phyloP scores from a whole-genome alignment of 805 yeast genomes.

The Yarrowia keelungensis region DNA sequence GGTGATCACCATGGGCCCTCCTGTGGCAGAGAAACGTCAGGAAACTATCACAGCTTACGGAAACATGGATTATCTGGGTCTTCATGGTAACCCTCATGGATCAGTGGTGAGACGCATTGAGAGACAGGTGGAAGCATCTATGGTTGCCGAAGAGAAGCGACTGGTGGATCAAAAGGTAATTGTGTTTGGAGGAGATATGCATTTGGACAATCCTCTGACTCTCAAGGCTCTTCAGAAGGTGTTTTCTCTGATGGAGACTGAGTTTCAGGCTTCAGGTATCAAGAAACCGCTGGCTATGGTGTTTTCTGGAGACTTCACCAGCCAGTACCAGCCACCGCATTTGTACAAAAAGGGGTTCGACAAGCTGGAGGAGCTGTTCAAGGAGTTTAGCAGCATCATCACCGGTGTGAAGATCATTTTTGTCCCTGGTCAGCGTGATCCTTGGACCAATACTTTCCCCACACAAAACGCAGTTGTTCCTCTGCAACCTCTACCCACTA shows the following conservation, averaged over 20 bases:
- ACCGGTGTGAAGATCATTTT: conserved; percentile 66
- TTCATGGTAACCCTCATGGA: conserved; percentile 48
- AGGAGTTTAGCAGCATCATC: conserved; percentile 63
- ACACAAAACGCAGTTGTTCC: conserved; percentile 54
- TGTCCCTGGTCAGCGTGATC: conserved; percentile 91
- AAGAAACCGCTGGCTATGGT: conserved; percentile 70
- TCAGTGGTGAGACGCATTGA: conserved; percentile 61
- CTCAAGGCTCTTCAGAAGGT: conserved; percentile 72
- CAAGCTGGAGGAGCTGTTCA: conserved; percentile 68
- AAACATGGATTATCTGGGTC: conserved; percentile 70
- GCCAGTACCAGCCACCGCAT: conserved; percentile 67
- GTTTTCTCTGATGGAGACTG: conserved; percentile 61
- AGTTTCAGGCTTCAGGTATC: conserved; percentile 50
- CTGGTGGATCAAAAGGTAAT: conserved; percentile 65
- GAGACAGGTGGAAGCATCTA: conserved; percentile 60
- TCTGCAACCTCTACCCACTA: conserved; percentile 71
- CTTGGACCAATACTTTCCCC: conserved; percentile 72
- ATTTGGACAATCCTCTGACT: conserved; percentile 64
- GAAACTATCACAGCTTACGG: conserved; percentile 75
- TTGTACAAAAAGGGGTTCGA: conserved; percentile 68
- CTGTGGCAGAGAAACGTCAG: conserved; percentile 82
- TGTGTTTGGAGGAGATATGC: conserved; percentile 76
- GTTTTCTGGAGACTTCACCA: conserved; percentile 80
- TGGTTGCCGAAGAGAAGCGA: conserved; percentile 64
- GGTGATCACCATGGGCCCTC: conserved; percentile 80